Base-by-base conservation (phyloP, 176 grass and related monocot genomes). In the Oryza meridionalis region DNA sequence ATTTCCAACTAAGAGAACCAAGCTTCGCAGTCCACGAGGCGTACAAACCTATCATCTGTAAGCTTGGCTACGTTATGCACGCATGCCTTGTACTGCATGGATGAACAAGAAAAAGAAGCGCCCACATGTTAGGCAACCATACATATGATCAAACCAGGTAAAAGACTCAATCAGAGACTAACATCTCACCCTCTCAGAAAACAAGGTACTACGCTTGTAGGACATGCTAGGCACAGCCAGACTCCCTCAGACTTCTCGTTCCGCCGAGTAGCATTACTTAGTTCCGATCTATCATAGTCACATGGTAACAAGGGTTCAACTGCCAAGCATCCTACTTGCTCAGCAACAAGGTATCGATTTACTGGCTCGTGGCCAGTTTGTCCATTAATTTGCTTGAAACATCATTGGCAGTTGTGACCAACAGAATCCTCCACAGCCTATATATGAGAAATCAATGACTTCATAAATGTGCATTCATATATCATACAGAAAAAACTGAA, bases 361-460 rank as follows among this genome's bases (percentile, higher is more conserved):
- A 49, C 24, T 84, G 64, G 0, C 65, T 66, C 26, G 49, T 84
- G 25, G 65, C 61, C 58, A 50, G 29, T n/a, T 6, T 75, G 29
- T 58, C 47, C 62, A 35, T 19, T 22, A 72, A 82, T 66, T 79
- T 67, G 29, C 12, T 35, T 38, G 11, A 70, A 74, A 45, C 26
- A 45, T 69, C 73, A 70, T 44, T 49, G 72, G 21, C 21, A 77
- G 65, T n/a, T 77, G 71, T 31, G 73, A 35, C 77, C 71, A 85
- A 47, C 61, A 76, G 82, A 75, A 50, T 53, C 55, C 49, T 37
- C 82, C 50, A 62, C 38, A 53, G 31, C 77, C 88, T 89, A 71
- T 72, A 81, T 43, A 38, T 0, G 69, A 32, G 22, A 77, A 85
- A 71, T 8, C 44, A 14, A 37, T 15, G n/a, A 21, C 29, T 25